Evolutionary conservation across 345 rosid species (phyloP), one percentile per base, ranked within the genome.

Genomic region (Raphanus sativus): DNA sequence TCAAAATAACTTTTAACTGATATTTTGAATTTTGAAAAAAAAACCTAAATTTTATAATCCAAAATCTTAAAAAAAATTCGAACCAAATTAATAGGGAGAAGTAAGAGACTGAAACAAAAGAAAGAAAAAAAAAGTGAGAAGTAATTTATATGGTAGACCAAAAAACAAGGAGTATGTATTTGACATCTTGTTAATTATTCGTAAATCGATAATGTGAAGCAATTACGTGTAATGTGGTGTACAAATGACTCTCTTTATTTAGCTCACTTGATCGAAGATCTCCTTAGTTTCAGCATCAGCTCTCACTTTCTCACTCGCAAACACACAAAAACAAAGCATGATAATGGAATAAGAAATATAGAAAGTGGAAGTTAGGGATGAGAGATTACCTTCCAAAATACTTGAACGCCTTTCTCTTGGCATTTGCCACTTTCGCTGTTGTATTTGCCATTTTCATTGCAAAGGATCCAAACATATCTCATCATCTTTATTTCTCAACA

Each of bases 351-450:
- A 58, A 33, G 40, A 66, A 65, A 6, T 8, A 68, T 8, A 68
- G 78, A 52, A 68, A 52, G 9, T 13, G 17, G 8, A 55, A 52
- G 12, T 21, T 13, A 75, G 54, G 61, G 28, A 79, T 79, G 82
- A 79, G 36, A 68, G 75, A 69, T 68, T 67, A 69, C 75, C 74
- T 74, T 40, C 74, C 82, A 0, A 79, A 42, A 55, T 69, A 62
- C 82, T 62, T 79, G 75, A 79, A 79, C 21, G 75, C 75, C 1
- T 68, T 79, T 68, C 78, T 79, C 32, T 79, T 79, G 73, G 67
- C 54, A 62, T 74, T 74, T 54, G 82, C 82, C 5, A 74, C 78
- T 36, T 68, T 74, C 1, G 75, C 71, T 16, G 78, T 79, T 9
- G 3, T 62, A 25, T 79, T 52, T 62, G 78, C 82, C 8, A 79